These are phyloP conservation scores for Holtermanniella nyarrowii DNA, from an alignment of 768 basidiomycete genomes.

Conservation along the genomic window DNA sequence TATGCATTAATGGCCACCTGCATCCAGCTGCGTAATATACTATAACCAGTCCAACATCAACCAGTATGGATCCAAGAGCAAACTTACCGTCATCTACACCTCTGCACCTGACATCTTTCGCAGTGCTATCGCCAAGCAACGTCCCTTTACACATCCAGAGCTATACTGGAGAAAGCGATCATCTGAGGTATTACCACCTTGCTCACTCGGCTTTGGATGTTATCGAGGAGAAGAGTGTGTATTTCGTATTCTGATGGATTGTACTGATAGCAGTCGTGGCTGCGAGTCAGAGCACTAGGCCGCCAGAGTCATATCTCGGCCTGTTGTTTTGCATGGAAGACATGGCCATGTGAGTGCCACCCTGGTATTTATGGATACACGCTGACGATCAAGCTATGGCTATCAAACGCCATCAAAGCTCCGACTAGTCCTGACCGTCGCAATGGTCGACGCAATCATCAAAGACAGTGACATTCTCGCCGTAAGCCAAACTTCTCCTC, in stretches of 20 bases:
- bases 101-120: slow-evolving; percentile 33
- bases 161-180: slow-evolving; percentile 32
- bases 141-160: slow-evolving; percentile 35
- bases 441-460: slow-evolving; percentile 38
- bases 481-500: slow-evolving; percentile 11
- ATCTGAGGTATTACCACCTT: slow-evolving; percentile 36
- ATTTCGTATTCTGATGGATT: neutral
- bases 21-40: too few species aligned
- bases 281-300: slow-evolving; percentile 23
- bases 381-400: slow-evolving; percentile 26
- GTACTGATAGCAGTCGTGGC: slow-evolving; percentile 22
- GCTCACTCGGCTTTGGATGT: slow-evolving; percentile 38
- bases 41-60: too few species aligned
- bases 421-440: slow-evolving; percentile 35
- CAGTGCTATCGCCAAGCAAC: slow-evolving; percentile 33
- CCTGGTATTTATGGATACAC: neutral
- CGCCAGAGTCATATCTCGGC: slow-evolving; percentile 35
- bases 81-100: slow-evolving; percentile 6
- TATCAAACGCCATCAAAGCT: slow-evolving; percentile 35
- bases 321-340: slow-evolving; percentile 40
- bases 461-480: slow-evolving; percentile 38
- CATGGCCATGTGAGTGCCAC: slow-evolving; percentile 35
- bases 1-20: too few species aligned
- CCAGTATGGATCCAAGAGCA: neutral
- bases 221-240: slow-evolving; percentile 38